These are phyloP conservation scores for Vanderwaltozyma yarrowii DNA, from an alignment of 805 yeast species.

Conservation along the genomic window DNA sequence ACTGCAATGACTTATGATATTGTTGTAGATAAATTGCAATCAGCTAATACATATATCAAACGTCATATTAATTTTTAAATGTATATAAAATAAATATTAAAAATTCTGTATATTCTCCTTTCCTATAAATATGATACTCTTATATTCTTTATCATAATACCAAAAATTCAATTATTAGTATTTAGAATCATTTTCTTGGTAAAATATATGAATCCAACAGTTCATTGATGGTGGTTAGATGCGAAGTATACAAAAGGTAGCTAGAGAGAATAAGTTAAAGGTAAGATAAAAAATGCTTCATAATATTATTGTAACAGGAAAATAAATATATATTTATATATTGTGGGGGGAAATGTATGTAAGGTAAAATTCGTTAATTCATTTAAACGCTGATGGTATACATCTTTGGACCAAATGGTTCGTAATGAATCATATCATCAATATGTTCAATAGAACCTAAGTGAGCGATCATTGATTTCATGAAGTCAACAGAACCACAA, in stretches of 20 bases:
- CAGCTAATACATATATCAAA: not conserved
- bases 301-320: too few relatives aligned
- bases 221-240: too few relatives aligned
- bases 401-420: conserved; percentile 30
- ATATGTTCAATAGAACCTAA: conserved; percentile 14
- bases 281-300: not conserved
- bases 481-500: conserved; percentile 26
- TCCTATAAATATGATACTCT: not conserved
- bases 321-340: too few relatives aligned
- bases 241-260: too few relatives aligned
- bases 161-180: too few relatives aligned
- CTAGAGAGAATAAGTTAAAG: too few relatives aligned
- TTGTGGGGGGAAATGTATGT: too few relatives aligned
- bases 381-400: conserved; percentile 15
- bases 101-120: not conserved
- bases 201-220: too few relatives aligned
- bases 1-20: conserved; percentile 4
- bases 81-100: not conserved
- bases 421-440: conserved; percentile 24
- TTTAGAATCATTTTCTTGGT: too few relatives aligned
- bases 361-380: not conserved
- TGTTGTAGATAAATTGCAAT: not conserved
- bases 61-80: conserved; percentile 1
- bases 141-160: too few relatives aligned
- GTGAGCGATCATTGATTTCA: conserved; percentile 18